Evolutionary conservation across 371 early-diverging fungal genomes (phyloP), one percentile per base, ranked within the genome.

Genomic region (Mortierella sp.): DNA sequence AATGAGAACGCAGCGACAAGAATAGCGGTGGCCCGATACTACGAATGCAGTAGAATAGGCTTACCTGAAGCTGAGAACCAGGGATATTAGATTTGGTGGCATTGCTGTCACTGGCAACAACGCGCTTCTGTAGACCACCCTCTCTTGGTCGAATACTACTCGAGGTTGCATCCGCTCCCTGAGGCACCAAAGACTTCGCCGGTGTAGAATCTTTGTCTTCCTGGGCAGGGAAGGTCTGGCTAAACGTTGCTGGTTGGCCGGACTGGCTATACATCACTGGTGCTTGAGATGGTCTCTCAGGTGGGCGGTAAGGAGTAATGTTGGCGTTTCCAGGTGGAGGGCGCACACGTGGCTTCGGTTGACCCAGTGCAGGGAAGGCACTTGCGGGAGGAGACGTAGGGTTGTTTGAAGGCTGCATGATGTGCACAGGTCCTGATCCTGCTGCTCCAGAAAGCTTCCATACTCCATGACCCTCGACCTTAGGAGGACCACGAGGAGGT

Each of bases 251-350:
- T 21, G 83, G 83, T 44, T 87, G 83, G 10, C 87, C 87, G 42
- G 79, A 72, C 48, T 82, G 79, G 31, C 77, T 78, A 73, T 87
- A 87, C 87, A 87, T 87, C 19, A 83, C 73, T 9, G 87, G 87
- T 4, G 87, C 80, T 54, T 87, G 87, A 16, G 87, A 83, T 16
- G 87, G 87, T 28, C 83, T 70, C 80, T 87, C 83, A 14, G 87
- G 87, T 16, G 87, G 87, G 24, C 80, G 80, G 72, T 87, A 87
- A 11, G 87, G 87, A 2, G 82, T 76, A 57, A 60, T 52, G 28
- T 47, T 73, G 34, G 83, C 77, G 72, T 82, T 80, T n/a, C 81
- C 83, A 31, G 87, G 87, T 47, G 87, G 87, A 24, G 87, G 87
- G 48, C 87, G 65, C 10, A 80, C 81, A 6, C 87, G 80, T 2